Evolutionary conservation across 2,329 filamentous ascomycete genomes (phyloP).

Genomic region (Hortaea sp.): DNA sequence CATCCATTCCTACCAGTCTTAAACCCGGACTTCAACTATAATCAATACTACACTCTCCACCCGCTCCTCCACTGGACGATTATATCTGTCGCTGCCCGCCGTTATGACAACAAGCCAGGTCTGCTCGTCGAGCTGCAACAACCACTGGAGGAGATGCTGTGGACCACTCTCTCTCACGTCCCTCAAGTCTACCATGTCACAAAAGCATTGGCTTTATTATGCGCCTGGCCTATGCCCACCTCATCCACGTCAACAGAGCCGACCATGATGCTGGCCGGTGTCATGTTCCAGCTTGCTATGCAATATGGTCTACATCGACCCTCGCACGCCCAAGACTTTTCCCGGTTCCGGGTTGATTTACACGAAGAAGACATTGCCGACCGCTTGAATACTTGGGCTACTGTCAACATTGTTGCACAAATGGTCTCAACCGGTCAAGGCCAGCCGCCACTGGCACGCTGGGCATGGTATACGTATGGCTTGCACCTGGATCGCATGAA

Average conservation of each 20-base stretch:
- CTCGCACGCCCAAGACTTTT: slow-evolving; percentile 75
- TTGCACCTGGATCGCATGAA: slow-evolving; percentile 55
- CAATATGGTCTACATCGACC: slow-evolving; percentile 74
- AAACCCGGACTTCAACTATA: slow-evolving; percentile 42
- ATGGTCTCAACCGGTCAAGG: slow-evolving; percentile 73
- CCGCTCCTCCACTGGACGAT: slow-evolving; percentile 80
- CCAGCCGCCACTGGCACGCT: slow-evolving; percentile 51
- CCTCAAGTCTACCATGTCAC: slow-evolving; percentile 72
- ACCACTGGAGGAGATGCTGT: slow-evolving; percentile 60
- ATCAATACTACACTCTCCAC: slow-evolving; percentile 63
- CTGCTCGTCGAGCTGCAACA: slow-evolving; percentile 57
- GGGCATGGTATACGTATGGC: slow-evolving; percentile 59
- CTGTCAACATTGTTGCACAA: slow-evolving; percentile 76
- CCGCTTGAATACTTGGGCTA: slow-evolving; percentile 70
- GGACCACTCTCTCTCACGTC: slow-evolving; percentile 66
- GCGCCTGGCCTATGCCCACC: slow-evolving; percentile 75
- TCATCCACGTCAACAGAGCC: slow-evolving; percentile 71
- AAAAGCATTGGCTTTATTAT: slow-evolving; percentile 69
- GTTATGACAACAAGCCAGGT: slow-evolving; percentile 53
- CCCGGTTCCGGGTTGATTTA: slow-evolving; percentile 54
- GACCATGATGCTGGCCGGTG: slow-evolving; percentile 69
- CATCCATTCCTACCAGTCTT: slow-evolving; percentile 72
- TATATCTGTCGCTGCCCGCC: slow-evolving; percentile 62
- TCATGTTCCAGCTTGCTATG: slow-evolving; percentile 81
- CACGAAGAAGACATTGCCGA: slow-evolving; percentile 72